These are phyloP conservation scores for Albophoma yamanashiensis DNA, from an alignment of 2,329 filamentous ascomycete genomes.

Conservation along the genomic window DNA sequence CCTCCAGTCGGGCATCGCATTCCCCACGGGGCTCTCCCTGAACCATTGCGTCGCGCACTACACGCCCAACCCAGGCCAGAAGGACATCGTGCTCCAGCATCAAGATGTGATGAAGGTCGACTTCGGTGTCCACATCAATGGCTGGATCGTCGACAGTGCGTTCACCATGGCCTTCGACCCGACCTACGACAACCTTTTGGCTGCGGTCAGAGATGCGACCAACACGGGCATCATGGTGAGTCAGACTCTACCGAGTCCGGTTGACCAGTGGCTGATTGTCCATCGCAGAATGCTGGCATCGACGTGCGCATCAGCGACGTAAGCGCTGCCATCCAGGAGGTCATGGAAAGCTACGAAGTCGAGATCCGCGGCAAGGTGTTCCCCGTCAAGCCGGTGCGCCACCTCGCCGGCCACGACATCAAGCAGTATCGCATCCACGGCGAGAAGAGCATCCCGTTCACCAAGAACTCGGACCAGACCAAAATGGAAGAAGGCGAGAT, in stretches of 20 bases:
- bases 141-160: constrained; percentile 66
- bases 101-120: constrained; percentile 71
- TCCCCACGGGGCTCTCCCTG: constrained; percentile 71
- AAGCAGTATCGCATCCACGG: constrained; percentile 79
- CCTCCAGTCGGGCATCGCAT: constrained; percentile 66
- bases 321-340: constrained; percentile 70
- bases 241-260: neutral
- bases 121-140: constrained; percentile 67
- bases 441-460: constrained; percentile 79
- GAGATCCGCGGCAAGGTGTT: constrained; percentile 68
- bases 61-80: constrained; percentile 73
- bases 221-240: constrained; percentile 63
- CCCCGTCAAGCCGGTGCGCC: constrained; percentile 70
- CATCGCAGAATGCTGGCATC: constrained; percentile 52
- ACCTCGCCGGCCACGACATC: constrained; percentile 79
- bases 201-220: constrained; percentile 62
- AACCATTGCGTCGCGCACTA: constrained; percentile 77
- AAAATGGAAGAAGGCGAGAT: constrained; percentile 95
- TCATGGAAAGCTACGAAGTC: constrained; percentile 85
- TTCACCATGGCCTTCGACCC: constrained; percentile 68
- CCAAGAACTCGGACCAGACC: constrained; percentile 70
- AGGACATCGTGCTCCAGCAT: constrained; percentile 49
- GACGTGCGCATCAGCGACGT: constrained; percentile 79
- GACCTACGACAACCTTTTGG: constrained; percentile 59
- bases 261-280: neutral